Conservation (phyloP, 768 basidiomycete genomes). For the Kondoa malvinella region DNA sequence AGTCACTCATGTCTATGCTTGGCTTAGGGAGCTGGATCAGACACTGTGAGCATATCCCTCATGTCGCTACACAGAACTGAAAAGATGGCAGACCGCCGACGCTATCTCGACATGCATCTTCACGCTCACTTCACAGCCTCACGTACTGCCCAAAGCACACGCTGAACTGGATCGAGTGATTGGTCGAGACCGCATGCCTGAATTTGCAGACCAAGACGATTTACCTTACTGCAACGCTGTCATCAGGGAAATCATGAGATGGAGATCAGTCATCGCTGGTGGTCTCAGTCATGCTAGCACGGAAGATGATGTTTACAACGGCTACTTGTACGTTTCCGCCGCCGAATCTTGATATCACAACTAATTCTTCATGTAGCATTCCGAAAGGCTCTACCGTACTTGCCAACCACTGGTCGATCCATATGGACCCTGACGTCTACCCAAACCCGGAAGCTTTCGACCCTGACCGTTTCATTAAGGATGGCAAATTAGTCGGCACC, state of each 20-base stretch:
- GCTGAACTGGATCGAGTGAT: constrained; percentile 23
- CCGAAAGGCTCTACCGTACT: constrained; percentile 11
- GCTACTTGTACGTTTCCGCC: constrained; percentile 2
- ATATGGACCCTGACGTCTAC: constrained; percentile 7
- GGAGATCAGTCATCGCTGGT: constrained; percentile 26
- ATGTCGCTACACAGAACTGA: too few species aligned
- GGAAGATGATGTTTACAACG: constrained; percentile 12
- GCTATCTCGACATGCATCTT: constrained; percentile 14
- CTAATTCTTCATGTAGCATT: constrained; percentile 25
- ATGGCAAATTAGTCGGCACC: neutral
- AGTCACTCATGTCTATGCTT: neutral
- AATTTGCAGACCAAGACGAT: constrained; percentile 22
- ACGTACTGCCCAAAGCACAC: neutral
- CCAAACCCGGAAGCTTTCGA: constrained; percentile 36
- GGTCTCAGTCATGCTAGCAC: constrained; percentile 4
- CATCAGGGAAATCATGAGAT: constrained; percentile 24
- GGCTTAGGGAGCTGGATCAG: constrained; percentile 4
- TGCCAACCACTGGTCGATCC: neutral
- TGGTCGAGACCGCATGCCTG: constrained; percentile 22
- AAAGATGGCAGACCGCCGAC: constrained; percentile 11
- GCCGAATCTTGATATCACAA: neutral
- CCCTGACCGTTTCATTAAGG: constrained; percentile 16
- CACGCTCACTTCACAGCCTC: constrained; percentile 8
- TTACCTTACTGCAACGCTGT: constrained; percentile 23
- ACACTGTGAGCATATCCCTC: constrained; percentile 8